phyloP scores from a whole-genome alignment of 768 basidiomycete genomes.

The Cystobasidium onofrii region DNA sequence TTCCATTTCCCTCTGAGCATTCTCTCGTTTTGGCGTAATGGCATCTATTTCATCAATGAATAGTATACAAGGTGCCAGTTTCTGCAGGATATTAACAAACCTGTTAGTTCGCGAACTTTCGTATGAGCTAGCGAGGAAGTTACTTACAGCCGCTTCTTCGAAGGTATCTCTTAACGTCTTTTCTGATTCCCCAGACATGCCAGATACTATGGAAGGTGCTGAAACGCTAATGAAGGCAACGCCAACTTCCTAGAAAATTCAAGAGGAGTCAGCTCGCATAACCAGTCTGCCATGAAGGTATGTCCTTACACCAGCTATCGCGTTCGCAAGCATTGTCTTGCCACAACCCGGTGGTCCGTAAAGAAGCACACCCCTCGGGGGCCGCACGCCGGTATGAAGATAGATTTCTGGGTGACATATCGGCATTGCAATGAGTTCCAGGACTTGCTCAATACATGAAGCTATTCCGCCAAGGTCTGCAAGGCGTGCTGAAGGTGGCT shows the following conservation, averaged over 20 bases:
- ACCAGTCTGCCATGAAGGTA: too few species aligned
- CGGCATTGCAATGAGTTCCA: conserved; percentile 94
- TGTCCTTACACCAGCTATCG: conserved; percentile 85
- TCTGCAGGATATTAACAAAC: too few species aligned
- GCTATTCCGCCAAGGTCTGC: conserved; percentile 84
- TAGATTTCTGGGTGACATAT: conserved; percentile 92
- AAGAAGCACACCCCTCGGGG: conserved; percentile 81
- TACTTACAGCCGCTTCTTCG: conserved; percentile 80
- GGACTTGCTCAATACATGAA: conserved; percentile 76
- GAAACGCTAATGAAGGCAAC: conserved; percentile 90
- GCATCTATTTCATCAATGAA: conserved; percentile 99
- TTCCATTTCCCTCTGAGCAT: conserved; percentile 97
- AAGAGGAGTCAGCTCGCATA: too few species aligned
- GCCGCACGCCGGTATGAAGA: conserved; percentile 80
- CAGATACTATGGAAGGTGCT: conserved; percentile 89
- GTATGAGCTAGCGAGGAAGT: background rate
- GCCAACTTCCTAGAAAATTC: conserved; percentile 91
- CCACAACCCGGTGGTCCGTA: conserved; percentile 97
- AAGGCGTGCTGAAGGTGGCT: conserved; percentile 64
- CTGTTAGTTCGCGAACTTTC: too few species aligned
- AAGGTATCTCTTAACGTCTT: conserved; percentile 93
- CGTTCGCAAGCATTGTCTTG: conserved; percentile 87
- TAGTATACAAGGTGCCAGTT: conserved; percentile 79
- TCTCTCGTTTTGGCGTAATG: conserved; percentile 94
- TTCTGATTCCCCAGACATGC: conserved; percentile 98